These are phyloP conservation scores for Stereocaulon alpinum DNA, from an alignment of 495 filamentous ascomycete genomes.

Conservation along the genomic window DNA sequence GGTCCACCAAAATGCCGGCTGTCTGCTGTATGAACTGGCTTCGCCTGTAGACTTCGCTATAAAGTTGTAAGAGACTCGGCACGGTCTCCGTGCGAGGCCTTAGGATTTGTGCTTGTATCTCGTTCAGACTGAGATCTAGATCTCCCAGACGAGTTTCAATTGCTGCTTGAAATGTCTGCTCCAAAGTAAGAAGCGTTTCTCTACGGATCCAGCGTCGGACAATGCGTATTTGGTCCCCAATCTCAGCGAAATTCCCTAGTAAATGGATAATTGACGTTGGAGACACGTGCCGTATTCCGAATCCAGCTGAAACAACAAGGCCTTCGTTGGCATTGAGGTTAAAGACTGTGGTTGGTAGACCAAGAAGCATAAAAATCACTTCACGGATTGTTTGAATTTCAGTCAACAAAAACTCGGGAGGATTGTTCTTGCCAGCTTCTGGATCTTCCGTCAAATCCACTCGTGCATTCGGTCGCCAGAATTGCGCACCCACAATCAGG, in stretches of 20 bases:
- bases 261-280: constrained; percentile 31
- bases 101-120: constrained; percentile 36
- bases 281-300: constrained; percentile 33
- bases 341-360: constrained; percentile 66
- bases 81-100: constrained; percentile 25
- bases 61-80: constrained; percentile 50
- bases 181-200: constrained; percentile 34
- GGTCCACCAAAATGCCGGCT: constrained; percentile 32
- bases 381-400: constrained; percentile 72
- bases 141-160: constrained; percentile 32
- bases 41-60: constrained; percentile 46
- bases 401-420: constrained; percentile 39
- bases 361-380: constrained; percentile 72
- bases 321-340: constrained; percentile 30
- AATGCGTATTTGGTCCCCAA: constrained; percentile 36
- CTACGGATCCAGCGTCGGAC: constrained; percentile 37
- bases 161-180: constrained; percentile 47
- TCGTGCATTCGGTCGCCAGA: constrained; percentile 42
- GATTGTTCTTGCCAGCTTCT: constrained; percentile 26
- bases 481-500: constrained; percentile 46
- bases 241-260: constrained; percentile 33
- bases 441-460: constrained; percentile 23
- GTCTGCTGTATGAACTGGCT: constrained; percentile 47
- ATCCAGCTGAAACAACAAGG: constrained; percentile 30
- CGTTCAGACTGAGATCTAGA: constrained; percentile 38